Conservation (phyloP, 1,284 basidiomycete species). For the Cryptococcus sp. region DNA sequence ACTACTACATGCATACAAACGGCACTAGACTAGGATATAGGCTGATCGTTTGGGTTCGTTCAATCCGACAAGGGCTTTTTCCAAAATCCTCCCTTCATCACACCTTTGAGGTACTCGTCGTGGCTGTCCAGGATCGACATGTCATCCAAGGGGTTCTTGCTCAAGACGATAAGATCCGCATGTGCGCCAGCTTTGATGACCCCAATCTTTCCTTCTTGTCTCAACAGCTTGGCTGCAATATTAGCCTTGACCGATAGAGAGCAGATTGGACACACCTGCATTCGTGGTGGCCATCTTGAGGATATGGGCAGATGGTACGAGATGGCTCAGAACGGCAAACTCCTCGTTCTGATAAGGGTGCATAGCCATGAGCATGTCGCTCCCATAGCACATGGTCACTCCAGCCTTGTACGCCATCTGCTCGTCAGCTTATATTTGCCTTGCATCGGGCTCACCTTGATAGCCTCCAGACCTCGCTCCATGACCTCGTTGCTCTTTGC, state of each 20-base stretch:
- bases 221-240: slow-evolving; percentile 43
- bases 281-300: slow-evolving; percentile 52
- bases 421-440: no score
- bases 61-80: no score
- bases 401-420: slow-evolving; percentile 25
- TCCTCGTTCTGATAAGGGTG: slow-evolving; percentile 24
- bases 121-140: slow-evolving; percentile 49
- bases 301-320: slow-evolving; percentile 45
- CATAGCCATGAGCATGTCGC: slow-evolving; percentile 24
- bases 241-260: not conserved
- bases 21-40: no score
- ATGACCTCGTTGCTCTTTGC: slow-evolving; percentile 23
- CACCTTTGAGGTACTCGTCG: slow-evolving; percentile 29
- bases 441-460: slow-evolving; percentile 6
- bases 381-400: slow-evolving; percentile 28
- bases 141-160: slow-evolving; percentile 50
- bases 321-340: slow-evolving; percentile 48
- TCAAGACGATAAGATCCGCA: slow-evolving; percentile 50
- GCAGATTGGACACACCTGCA: slow-evolving; percentile 16
- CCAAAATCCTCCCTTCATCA: slow-evolving; percentile 28
- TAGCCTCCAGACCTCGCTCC: slow-evolving; percentile 16
- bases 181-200: slow-evolving; percentile 44
- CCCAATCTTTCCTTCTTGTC: slow-evolving; percentile 45
- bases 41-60: no score
- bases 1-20: no score